These are phyloP conservation scores for Eimeria tenella DNA, from an alignment of 169 alveolate genomes.

Conservation along the genomic window DNA sequence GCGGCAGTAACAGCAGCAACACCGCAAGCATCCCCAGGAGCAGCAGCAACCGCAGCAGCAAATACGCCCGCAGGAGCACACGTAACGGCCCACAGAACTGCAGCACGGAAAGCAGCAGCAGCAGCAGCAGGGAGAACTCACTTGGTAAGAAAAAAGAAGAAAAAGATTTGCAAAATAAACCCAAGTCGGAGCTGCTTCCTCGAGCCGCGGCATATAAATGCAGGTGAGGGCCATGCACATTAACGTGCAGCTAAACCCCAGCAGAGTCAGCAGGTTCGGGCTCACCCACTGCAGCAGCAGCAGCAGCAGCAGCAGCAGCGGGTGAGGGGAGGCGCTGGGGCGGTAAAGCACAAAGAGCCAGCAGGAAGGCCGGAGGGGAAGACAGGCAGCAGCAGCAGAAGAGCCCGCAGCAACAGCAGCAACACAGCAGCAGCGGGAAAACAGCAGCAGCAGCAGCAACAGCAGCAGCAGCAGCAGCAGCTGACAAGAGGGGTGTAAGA, in stretches of 20 bases:
- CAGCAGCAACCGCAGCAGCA: background rate
- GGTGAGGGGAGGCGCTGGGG: background rate
- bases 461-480: background rate
- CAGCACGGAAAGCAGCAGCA: constrained; percentile 24
- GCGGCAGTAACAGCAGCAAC: background rate
- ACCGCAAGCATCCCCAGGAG: background rate
- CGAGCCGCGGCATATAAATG: constrained; percentile 39
- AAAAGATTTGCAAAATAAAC: background rate
- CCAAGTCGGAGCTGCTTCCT: constrained; percentile 47
- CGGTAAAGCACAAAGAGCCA: background rate
- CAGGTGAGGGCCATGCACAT: background rate
- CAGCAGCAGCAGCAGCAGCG: background rate
- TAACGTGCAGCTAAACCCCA: constrained; percentile 24
- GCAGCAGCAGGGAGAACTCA: background rate
- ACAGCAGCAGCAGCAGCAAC: background rate
- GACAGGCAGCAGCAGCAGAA: background rate
- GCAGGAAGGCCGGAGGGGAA: background rate
- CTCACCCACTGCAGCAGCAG: constrained; percentile 8
- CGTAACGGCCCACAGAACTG: constrained; percentile 63
- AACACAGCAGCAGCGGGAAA: background rate
- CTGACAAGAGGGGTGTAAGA: too few species aligned
- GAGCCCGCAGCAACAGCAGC: background rate
- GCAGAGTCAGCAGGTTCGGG: constrained; percentile 3
- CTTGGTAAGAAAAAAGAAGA: constrained; percentile 22
- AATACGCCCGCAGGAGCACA: background rate